These are phyloP conservation scores for Aurantiochytrium sp. DNA, from an alignment of 108 stramenopile genomes.

Conservation along the genomic window DNA sequence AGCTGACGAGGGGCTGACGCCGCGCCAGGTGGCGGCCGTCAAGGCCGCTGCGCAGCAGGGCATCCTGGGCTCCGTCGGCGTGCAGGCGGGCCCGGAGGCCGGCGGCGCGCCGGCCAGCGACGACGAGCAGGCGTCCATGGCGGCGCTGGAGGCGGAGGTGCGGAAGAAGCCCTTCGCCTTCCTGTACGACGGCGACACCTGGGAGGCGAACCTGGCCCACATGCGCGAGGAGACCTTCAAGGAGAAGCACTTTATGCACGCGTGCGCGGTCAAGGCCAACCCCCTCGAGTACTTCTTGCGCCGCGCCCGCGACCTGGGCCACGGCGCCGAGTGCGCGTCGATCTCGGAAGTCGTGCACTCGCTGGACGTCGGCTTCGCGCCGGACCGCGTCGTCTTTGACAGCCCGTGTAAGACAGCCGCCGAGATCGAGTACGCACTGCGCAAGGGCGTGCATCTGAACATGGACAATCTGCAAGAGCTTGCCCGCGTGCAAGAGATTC, in stretches of 20 bases:
- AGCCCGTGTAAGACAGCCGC: constrained; percentile 37
- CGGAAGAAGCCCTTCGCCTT: not conserved
- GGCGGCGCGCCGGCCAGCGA: too few relatives aligned
- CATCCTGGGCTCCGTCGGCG: not conserved
- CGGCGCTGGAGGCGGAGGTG: not conserved
- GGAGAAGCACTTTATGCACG: constrained; percentile 5
- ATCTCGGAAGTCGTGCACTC: constrained; percentile 37
- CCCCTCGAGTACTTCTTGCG: constrained; percentile 27
- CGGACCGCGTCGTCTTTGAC: constrained; percentile 36
- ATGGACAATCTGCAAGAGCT: constrained; percentile 36
- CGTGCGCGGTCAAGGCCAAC: constrained; percentile 39
- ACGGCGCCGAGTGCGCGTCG: constrained; percentile 44
- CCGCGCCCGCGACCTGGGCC: not conserved
- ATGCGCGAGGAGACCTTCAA: constrained; percentile 10
- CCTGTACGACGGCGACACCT: not conserved
- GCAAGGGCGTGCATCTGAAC: constrained; percentile 18
- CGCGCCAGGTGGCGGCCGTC: not conserved
- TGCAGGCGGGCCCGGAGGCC: not conserved
- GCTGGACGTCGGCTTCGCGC: not conserved
- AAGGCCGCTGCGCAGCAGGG: not conserved
- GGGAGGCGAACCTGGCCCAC: constrained; percentile 9
- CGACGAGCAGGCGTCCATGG: not conserved
- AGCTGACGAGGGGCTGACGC: not conserved
- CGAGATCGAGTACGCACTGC: constrained; percentile 34
- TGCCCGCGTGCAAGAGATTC: not conserved